Evolutionary conservation across 78 protist genomes (phyloP), one percentile per base, ranked within the genome.

Genomic region (Dictyostelium firmibasis): DNA sequence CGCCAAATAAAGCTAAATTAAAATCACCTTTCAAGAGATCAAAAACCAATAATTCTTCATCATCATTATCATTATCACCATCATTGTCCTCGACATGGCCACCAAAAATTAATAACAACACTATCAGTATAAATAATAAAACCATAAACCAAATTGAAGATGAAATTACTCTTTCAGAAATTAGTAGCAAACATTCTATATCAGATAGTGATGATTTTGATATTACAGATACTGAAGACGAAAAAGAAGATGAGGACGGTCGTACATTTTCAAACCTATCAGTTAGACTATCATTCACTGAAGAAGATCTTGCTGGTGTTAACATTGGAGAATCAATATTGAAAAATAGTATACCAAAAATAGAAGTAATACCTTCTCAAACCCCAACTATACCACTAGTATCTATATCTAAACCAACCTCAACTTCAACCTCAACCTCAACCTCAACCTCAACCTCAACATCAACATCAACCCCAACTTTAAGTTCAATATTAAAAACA

Each of bases 221-320:
- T 50, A 33, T 41, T 33, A 20, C 29, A 33, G 86, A 81, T 3
- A 53, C 67, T 23, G 43, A 81, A 10, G 33, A 53, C 57, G 33
- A 53, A 20, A 81, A 81, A 41, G 72, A 81, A 4, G 10, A 50
- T 16, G 38, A 29, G 8, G 27, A 67, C 3, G 75, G 27, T 67
- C 25, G 29, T 62, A 62, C 25, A 25, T 67, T 67, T 67, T 67
- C 75, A n/a, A 67, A 67, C 11, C 25, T 33, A 72, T 33, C 79
- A 6, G 20, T 72, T 72, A 72, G 79, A 72, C n/a, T 72, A 13
- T 72, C 79, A 72, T 72, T 72, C 36, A 72, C 79, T 29, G 79
- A 72, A 33, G 79, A 72, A 72, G 79, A 72, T 72, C 36, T 72
- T 29, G 36, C 43, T 13, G 35, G 35, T 29, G 79, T 72, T 14